Percentiles rank a stretch among this genome's conserved stretches.
Evolutionary conservation across 2,329 filamentous ascomycete genomes (phyloP).

Genomic region (Hymenoscyphus occultus): DNA sequence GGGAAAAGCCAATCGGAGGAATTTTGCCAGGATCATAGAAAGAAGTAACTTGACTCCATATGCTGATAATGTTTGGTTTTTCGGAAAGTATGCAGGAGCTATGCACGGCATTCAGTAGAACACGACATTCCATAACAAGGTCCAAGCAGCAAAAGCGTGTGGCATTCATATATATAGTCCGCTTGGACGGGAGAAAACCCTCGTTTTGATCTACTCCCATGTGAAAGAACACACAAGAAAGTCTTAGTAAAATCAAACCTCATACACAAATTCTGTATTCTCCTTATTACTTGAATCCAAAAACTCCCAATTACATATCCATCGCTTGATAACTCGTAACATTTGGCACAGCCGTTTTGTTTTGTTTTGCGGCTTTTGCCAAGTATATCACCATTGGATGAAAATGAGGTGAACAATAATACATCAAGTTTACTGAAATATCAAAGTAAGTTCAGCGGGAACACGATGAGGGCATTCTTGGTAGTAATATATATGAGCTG

Average conservation of each 20-base stretch:
- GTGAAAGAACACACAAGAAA: neutral
- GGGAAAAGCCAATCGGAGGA: too few relatives aligned
- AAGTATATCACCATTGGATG: constrained; percentile 29
- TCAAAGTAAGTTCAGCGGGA: constrained; percentile 44
- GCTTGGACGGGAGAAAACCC: too few relatives aligned
- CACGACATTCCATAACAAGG: too few relatives aligned
- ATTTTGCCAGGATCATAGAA: too few relatives aligned
- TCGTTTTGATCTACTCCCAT: neutral
- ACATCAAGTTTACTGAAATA: constrained; percentile 36
- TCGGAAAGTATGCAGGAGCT: too few relatives aligned
- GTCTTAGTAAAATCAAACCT: neutral
- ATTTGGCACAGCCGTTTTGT: neutral
- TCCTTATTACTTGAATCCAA: neutral
- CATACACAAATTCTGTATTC: neutral
- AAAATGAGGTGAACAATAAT: constrained; percentile 23
- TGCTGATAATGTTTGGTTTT: too few relatives aligned
- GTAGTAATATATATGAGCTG: constrained; percentile 35
- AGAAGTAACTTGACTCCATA: too few relatives aligned
- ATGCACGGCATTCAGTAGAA: too few relatives aligned
- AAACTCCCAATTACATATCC: neutral
- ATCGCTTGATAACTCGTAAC: neutral
- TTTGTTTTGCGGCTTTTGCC: neutral
- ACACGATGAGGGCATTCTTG: constrained; percentile 46
- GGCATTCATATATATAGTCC: too few relatives aligned
- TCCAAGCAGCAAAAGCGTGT: too few relatives aligned